Percentiles rank a stretch among this genome's conserved stretches.
Evolutionary conservation across 2,329 filamentous ascomycete genomes (phyloP).

Genomic region (Trichoderma sp.): DNA sequence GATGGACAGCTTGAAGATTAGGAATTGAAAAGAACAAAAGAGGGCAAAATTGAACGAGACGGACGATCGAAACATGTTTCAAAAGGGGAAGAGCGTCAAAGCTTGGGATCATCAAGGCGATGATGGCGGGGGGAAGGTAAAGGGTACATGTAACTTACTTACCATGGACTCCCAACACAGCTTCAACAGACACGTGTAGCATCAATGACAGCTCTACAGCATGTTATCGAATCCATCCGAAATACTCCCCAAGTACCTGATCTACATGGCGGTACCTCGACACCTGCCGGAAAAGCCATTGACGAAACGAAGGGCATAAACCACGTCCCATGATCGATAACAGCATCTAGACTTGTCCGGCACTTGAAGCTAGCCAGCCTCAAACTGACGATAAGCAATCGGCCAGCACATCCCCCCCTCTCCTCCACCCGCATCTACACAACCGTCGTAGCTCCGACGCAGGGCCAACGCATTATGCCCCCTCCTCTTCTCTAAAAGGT

Average conservation of each 20-base stretch:
- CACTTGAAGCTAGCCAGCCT: neutral
- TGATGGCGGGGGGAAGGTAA: neutral
- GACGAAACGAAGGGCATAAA: neutral
- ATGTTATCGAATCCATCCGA: neutral
- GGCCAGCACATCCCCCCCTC: constrained; percentile 5
- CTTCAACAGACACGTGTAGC: neutral
- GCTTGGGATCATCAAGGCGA: too few relatives aligned
- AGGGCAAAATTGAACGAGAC: neutral
- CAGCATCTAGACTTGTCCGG: neutral
- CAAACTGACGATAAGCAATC: neutral
- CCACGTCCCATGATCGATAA: neutral
- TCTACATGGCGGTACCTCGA: neutral
- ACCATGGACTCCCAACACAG: neutral
- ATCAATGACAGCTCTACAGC: neutral
- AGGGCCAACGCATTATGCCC: constrained; percentile 7
- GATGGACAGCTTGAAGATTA: neutral
- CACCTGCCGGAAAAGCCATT: neutral
- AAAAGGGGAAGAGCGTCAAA: neutral
- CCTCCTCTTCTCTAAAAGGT: neutral
- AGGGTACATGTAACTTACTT: neutral
- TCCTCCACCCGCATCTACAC: neutral
- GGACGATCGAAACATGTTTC: neutral
- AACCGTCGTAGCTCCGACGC: neutral
- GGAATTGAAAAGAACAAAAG: neutral
- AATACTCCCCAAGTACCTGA: neutral